Conservation (phyloP, 148 eudicot genomes). For the Oxyria digyna region DNA sequence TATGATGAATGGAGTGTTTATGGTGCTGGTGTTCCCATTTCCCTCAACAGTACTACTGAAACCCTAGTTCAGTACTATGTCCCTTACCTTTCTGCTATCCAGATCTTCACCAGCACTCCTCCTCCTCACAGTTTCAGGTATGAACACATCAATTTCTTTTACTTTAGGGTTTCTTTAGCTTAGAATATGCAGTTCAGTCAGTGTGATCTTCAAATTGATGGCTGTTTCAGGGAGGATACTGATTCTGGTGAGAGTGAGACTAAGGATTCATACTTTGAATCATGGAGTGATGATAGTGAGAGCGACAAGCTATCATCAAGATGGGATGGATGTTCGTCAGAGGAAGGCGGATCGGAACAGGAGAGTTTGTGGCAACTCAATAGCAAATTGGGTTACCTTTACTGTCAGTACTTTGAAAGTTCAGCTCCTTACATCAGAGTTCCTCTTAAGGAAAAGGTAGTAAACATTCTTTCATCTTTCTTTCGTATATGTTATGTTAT, state of each 20-base stretch:
- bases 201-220: neutral
- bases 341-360: slow-evolving; percentile 51
- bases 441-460: slow-evolving; percentile 93
- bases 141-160: neutral
- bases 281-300: slow-evolving; percentile 85
- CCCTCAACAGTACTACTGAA: slow-evolving; percentile 23
- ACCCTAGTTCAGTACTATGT: slow-evolving; percentile 79
- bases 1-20: slow-evolving; percentile 97
- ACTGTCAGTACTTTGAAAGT: slow-evolving; percentile 77
- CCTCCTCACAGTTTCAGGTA: slow-evolving; percentile 56
- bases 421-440: slow-evolving; percentile 83
- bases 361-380: slow-evolving; percentile 48
- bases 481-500: neutral
- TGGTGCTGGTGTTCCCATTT: slow-evolving; percentile 88
- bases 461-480: neutral
- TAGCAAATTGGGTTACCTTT: slow-evolving; percentile 71
- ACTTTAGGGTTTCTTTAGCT: neutral
- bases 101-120: slow-evolving; percentile 70
- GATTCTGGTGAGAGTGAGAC: slow-evolving; percentile 54
- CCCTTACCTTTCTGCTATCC: slow-evolving; percentile 89
- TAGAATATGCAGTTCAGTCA: neutral
- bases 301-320: slow-evolving; percentile 64
- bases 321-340: slow-evolving; percentile 91
- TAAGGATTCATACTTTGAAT: slow-evolving; percentile 80
- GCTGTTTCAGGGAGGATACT: slow-evolving; percentile 7